Evolutionary conservation across 2,329 filamentous ascomycete species (phyloP), one percentile per base, ranked within the genome.

Genomic region (Byssothecium circinans): DNA sequence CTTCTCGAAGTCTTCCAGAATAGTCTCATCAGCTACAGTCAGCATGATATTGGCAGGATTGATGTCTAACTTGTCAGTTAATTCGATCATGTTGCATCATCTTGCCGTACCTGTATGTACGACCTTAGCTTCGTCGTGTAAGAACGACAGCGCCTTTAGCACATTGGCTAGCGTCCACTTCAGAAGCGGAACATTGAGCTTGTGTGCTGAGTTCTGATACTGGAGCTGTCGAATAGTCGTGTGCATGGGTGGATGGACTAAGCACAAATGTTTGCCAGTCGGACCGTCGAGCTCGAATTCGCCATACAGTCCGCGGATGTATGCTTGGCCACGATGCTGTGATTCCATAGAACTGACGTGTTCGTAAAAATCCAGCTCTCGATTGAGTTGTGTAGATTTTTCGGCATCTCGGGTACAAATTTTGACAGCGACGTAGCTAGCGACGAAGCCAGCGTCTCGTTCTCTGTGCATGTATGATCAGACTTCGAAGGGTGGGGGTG

Each of bases 61-160:
- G 48, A 78, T 74, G 42, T 78, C 73, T 71, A 57, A 47, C 33
- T 50, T 39, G 40, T 56, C 5, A 47, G 47, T 41, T 45, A 19
- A 44, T 41, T 47, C 25, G 39, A 49, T 49, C 14, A 42, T 36
- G 33, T 44, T 47, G 23, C 36, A 51, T 35, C 34, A 49, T 40
- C 27, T 44, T 56, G 58, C 44, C 45, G 37, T 64, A 75, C 73
- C 73, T 46, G 73, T 76, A 53, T 79, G 75, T 27, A 76, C 69
- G 47, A 78, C 62, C 30, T 71, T 70, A 60, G 73, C 74, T 49
- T 76, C 68, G 3, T 67, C 67, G 51, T 78, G 75, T 35, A 78
- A 55, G 41, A 62, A 61, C 40, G 77, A 72, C 4, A 77, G 69
- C n/a, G 73, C 74, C 30, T 68, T 66, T 38, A 61, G 35, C 74